phyloP scores from a whole-genome alignment of 2,329 filamentous ascomycete species.

The Coniochaeta sp. region DNA sequence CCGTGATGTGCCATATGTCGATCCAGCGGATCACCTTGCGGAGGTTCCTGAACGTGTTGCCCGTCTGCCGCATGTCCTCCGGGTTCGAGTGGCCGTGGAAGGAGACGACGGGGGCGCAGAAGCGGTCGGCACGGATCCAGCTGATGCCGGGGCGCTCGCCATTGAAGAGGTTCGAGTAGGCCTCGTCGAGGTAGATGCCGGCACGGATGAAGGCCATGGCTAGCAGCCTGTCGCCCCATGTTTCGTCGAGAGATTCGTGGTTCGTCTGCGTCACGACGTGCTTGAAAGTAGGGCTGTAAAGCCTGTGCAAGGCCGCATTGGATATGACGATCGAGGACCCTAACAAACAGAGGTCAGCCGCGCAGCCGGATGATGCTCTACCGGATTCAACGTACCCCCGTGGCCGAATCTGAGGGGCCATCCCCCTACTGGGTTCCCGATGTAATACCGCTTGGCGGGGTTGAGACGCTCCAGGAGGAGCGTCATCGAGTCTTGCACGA shows the following conservation, averaged over 20 bases:
- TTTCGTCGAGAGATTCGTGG: slow-evolving; percentile 40
- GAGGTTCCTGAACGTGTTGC: slow-evolving; percentile 27
- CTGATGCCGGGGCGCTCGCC: slow-evolving; percentile 42
- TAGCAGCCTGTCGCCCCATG: slow-evolving; percentile 47
- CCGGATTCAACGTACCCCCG: too few relatives aligned
- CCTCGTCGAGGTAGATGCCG: slow-evolving; percentile 46
- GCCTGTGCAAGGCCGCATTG: slow-evolving; percentile 36
- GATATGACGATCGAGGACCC: slow-evolving; percentile 48
- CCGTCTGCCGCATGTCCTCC: slow-evolving; percentile 36
- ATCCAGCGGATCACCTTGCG: slow-evolving; percentile 37
- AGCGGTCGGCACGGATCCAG: slow-evolving; percentile 37
- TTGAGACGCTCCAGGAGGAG: slow-evolving; percentile 43
- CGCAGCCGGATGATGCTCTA: too few relatives aligned
- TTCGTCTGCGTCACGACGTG: slow-evolving; percentile 37
- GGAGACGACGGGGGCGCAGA: slow-evolving; percentile 44
- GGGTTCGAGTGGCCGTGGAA: slow-evolving; percentile 41
- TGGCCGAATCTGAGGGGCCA: slow-evolving; percentile 50
- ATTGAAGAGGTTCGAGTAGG: slow-evolving; percentile 45
- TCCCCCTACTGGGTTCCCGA: slow-evolving; percentile 52
- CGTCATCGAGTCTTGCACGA: slow-evolving; percentile 41
- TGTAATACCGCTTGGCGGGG: slow-evolving; percentile 36
- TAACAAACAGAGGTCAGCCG: too few relatives aligned
- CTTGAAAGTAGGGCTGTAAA: slow-evolving; percentile 32
- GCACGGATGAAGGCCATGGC: slow-evolving; percentile 44
- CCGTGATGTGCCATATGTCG: slow-evolving; percentile 41